Conservation (phyloP, 345 rosid genomes). For the Ceriops zippeliana region DNA sequence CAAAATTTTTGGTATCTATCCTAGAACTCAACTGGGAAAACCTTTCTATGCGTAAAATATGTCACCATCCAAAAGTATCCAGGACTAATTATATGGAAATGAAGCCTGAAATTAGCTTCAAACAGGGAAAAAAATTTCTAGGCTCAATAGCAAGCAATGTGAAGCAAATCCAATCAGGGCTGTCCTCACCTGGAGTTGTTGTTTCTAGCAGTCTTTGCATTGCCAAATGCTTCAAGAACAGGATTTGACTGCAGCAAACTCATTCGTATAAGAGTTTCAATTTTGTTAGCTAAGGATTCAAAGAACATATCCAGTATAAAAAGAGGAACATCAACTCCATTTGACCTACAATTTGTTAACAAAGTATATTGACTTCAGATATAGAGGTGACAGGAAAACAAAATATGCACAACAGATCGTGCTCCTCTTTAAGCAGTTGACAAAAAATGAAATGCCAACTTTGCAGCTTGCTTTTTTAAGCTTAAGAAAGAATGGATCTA, state of each 20-base stretch:
- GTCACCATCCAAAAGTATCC: neutral
- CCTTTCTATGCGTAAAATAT: neutral
- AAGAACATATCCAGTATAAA: conserved; percentile 1
- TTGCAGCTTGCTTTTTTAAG: neutral
- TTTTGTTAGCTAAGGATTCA: conserved; percentile 2
- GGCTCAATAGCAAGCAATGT: neutral
- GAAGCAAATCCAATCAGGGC: neutral
- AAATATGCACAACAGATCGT: too few species aligned
- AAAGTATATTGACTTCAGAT: too few species aligned
- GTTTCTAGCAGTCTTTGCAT: conserved; percentile 88
- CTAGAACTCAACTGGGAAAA: conserved; percentile 1
- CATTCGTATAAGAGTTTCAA: conserved; percentile 19
- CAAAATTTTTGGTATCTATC: conserved; percentile 3
- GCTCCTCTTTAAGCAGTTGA: too few species aligned
- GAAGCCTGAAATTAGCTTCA: conserved; percentile 11
- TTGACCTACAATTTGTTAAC: too few species aligned
- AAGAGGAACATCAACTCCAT: neutral
- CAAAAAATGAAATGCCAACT: neutral
- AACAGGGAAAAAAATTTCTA: neutral
- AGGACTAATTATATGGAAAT: neutral
- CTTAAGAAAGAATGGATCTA: neutral
- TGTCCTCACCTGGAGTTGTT: conserved; percentile 74
- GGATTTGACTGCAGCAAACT: conserved; percentile 77
- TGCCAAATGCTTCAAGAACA: conserved; percentile 93
- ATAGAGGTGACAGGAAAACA: too few species aligned